These are phyloP conservation scores for Westerdykella sp. DNA, from an alignment of 2,329 filamentous ascomycete genomes.

Conservation along the genomic window DNA sequence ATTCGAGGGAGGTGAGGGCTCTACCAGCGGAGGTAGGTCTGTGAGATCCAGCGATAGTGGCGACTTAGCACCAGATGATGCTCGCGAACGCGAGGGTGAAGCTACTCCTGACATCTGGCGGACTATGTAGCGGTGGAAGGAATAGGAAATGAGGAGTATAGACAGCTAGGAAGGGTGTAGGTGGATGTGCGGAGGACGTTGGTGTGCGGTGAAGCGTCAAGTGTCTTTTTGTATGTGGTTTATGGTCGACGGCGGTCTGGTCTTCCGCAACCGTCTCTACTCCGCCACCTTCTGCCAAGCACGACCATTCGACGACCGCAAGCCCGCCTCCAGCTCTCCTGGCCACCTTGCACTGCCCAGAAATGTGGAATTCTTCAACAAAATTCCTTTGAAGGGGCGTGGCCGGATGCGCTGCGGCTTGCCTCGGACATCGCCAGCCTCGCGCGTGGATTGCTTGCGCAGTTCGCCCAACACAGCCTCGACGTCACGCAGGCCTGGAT, in stretches of 20 bases:
- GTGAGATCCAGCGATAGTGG: conserved; percentile 68
- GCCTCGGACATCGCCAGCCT: not conserved
- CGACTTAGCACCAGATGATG: conserved; percentile 35
- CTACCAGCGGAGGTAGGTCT: conserved; percentile 60
- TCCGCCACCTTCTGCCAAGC: conserved; percentile 12
- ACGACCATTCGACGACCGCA: conserved; percentile 12
- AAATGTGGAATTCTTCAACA: conserved; percentile 12
- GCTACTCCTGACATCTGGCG: conserved; percentile 28
- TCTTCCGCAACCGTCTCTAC: conserved; percentile 8
- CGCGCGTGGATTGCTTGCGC: not conserved
- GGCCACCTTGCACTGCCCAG: conserved; percentile 26
- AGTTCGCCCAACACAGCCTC: not conserved
- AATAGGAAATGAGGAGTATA: not conserved
- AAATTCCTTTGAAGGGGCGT: conserved; percentile 1
- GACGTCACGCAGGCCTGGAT: not conserved
- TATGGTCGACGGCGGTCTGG: conserved; percentile 3
- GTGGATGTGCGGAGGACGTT: conserved; percentile 8
- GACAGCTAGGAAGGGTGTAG: not conserved
- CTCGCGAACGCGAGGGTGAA: conserved; percentile 30
- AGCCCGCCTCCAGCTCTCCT: conserved; percentile 8
- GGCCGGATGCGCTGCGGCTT: not conserved
- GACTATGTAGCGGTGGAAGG: conserved; percentile 6
- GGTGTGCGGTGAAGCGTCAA: conserved; percentile 6
- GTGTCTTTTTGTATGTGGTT: not conserved
- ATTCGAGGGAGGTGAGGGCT: conserved; percentile 72